A percentile compares a stretch with the other conserved stretches of the same genome.
These are phyloP conservation scores for Diplodia sapinea DNA, from an alignment of 2,329 filamentous ascomycete genomes.

Conservation along the genomic window DNA sequence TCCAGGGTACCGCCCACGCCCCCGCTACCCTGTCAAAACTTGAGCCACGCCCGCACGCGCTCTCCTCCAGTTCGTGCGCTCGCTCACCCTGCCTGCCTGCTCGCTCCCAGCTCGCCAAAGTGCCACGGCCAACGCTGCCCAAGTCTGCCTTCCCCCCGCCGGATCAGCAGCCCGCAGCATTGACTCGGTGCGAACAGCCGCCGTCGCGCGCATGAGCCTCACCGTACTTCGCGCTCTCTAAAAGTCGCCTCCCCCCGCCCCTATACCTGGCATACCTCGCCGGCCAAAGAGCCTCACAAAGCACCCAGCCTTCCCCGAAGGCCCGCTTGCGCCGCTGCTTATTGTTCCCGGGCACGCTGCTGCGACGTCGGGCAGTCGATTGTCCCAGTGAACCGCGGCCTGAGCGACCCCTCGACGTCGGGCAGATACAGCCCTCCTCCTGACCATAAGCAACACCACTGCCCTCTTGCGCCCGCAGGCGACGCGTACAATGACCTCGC, in stretches of 20 bases:
- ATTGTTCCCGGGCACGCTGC: slow-evolving; percentile 17
- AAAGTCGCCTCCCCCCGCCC: slow-evolving; percentile 30
- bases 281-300: not conserved
- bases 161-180: slow-evolving; percentile 30
- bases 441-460: slow-evolving; percentile 11
- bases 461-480: slow-evolving; percentile 3
- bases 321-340: slow-evolving; percentile 22
- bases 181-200: slow-evolving; percentile 30
- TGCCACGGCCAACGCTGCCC: slow-evolving; percentile 28
- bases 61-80: slow-evolving; percentile 24
- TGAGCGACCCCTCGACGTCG: slow-evolving; percentile 28
- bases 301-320: slow-evolving; percentile 10
- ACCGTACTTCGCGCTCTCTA: slow-evolving; percentile 30
- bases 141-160: slow-evolving; percentile 23
- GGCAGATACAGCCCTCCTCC: slow-evolving; percentile 24
- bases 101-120: slow-evolving; percentile 21
- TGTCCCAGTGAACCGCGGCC: slow-evolving; percentile 23
- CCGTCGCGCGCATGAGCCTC: slow-evolving; percentile 32
- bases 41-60: slow-evolving; percentile 24
- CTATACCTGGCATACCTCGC: slow-evolving; percentile 26
- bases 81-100: slow-evolving; percentile 22
- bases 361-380: slow-evolving; percentile 26
- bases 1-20: slow-evolving; percentile 27
- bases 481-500: slow-evolving; percentile 21
- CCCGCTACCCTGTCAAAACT: slow-evolving; percentile 26